phyloP scores from a whole-genome alignment of 2,329 filamentous ascomycete genomes.

The Penicillium verrucosum region DNA sequence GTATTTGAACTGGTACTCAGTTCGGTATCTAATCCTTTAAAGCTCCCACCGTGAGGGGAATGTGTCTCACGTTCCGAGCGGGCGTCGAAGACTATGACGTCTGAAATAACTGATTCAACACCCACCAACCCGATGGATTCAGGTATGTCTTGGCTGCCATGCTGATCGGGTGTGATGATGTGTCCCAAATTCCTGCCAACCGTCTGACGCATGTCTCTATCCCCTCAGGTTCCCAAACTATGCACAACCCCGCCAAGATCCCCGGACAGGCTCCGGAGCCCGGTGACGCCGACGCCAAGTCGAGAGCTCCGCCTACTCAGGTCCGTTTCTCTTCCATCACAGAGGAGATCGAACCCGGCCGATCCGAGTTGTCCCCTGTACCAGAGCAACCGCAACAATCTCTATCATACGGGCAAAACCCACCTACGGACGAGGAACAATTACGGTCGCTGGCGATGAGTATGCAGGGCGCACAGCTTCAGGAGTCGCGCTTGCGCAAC shows the following conservation, averaged over 20 bases:
- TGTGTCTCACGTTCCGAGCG: conserved; percentile 30
- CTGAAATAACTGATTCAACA: conserved; percentile 31
- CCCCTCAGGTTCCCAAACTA: conserved; percentile 16
- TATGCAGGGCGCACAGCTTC: conserved; percentile 70
- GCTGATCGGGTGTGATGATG: conserved; percentile 3
- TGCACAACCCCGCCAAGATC: conserved; percentile 24
- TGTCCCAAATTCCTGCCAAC: background rate
- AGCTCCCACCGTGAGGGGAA: conserved; percentile 29
- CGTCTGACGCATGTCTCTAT: conserved; percentile 10
- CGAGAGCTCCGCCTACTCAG: conserved; percentile 33
- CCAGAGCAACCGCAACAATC: conserved; percentile 5
- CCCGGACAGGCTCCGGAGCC: conserved; percentile 23
- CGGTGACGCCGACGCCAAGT: conserved; percentile 28
- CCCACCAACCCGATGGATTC: conserved; percentile 25
- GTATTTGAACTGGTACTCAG: background rate
- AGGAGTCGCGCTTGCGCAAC: conserved; percentile 78
- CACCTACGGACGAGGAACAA: conserved; percentile 54
- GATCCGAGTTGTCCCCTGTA: conserved; percentile 28
- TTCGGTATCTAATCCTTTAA: conserved; percentile 1
- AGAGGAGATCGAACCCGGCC: conserved; percentile 63
- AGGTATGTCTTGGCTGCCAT: conserved; percentile 29
- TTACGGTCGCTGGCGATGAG: conserved; percentile 69
- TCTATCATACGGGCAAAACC: conserved; percentile 11
- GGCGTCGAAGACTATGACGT: conserved; percentile 35
- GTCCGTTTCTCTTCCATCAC: conserved; percentile 71